phyloP scores from a whole-genome alignment of 2,329 filamentous ascomycete genomes.

The Lachnum nothofagi region DNA sequence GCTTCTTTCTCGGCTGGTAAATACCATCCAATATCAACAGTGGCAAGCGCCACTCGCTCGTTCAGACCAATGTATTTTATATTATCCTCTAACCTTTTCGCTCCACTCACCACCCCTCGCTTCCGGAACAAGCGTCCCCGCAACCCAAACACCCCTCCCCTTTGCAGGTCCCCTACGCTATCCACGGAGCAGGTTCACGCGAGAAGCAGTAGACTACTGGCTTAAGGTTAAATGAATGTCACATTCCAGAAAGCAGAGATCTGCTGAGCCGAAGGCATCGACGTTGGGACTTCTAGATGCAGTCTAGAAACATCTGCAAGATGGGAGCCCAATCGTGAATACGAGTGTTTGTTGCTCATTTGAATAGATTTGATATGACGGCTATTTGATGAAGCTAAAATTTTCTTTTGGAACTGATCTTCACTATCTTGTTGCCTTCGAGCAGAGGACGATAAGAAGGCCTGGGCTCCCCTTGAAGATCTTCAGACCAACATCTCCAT shows the following conservation, averaged over 20 bases:
- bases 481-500: no score
- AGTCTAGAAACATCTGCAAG: neutral
- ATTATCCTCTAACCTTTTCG: slow-evolving; percentile 1
- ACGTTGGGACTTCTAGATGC: neutral
- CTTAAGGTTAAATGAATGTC: slow-evolving; percentile 8
- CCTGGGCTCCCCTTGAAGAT: no score
- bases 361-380: no score
- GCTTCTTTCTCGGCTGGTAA: slow-evolving; percentile 7
- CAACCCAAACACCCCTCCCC: neutral
- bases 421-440: no score
- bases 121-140: slow-evolving; percentile 3
- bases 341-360: no score
- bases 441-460: no score
- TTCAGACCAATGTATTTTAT: neutral
- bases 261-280: slow-evolving; percentile 6
- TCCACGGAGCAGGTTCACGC: no score
- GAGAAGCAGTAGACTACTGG: neutral
- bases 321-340: no score
- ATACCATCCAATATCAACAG: slow-evolving; percentile 3
- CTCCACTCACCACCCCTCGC: neutral
- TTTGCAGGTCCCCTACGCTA: neutral
- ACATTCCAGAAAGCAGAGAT: neutral
- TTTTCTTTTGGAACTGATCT: no score
- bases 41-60: neutral
- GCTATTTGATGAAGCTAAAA: no score